These are phyloP conservation scores for Serendipita vermifera DNA, from an alignment of 768 basidiomycete genomes.

Conservation along the genomic window DNA sequence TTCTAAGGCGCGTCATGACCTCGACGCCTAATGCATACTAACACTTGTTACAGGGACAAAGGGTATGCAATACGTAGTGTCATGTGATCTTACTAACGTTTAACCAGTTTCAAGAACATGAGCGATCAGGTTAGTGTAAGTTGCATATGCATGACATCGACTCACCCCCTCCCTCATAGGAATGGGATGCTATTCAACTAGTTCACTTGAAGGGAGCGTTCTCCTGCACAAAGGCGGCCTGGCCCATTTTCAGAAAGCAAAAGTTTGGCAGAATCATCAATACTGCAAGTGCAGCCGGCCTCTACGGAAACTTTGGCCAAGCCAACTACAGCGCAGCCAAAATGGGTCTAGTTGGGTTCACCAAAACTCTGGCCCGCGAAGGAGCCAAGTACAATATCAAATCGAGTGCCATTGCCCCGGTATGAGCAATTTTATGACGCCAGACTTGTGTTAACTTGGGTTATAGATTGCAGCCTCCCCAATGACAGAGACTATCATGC, in stretches of 20 bases:
- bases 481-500: slow-evolving; percentile 95
- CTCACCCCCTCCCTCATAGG: slow-evolving; percentile 24
- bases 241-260: slow-evolving; percentile 91
- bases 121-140: slow-evolving; percentile 43
- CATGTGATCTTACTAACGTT: background rate
- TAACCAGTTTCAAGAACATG: slow-evolving; percentile 86
- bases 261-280: slow-evolving; percentile 92
- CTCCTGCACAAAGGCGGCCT: slow-evolving; percentile 84
- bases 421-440: slow-evolving; percentile 27
- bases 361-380: slow-evolving; percentile 84
- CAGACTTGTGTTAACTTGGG: background rate
- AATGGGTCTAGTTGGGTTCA: slow-evolving; percentile 88
- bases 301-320: slow-evolving; percentile 95
- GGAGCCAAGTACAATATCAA: slow-evolving; percentile 86
- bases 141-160: background rate
- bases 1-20: slow-evolving; percentile 44
- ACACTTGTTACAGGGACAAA: slow-evolving; percentile 12
- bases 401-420: slow-evolving; percentile 79
- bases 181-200: slow-evolving; percentile 77
- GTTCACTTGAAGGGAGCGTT: slow-evolving; percentile 94
- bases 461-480: slow-evolving; percentile 79
- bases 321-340: slow-evolving; percentile 97
- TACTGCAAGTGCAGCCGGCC: slow-evolving; percentile 85
- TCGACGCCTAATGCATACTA: background rate
- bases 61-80: slow-evolving; percentile 11